A percentile compares a stretch with the other conserved stretches of the same genome.
phyloP scores from a whole-genome alignment of 306 rosid genomes.

The Cucumis melo region DNA sequence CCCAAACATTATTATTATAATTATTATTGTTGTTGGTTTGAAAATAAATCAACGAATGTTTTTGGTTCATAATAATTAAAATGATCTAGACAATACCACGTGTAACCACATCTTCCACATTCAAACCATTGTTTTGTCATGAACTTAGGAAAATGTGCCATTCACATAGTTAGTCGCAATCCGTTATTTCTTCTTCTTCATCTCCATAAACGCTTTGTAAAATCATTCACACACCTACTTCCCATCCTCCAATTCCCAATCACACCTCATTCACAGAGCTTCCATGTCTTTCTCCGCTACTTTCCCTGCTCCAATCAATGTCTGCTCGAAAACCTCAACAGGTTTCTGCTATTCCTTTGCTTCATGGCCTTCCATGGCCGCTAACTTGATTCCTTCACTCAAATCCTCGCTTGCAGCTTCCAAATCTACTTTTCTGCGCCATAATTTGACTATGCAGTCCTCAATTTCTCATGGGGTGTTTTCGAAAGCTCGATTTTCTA shows the following conservation, averaged over 20 bases:
- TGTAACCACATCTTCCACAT: slow-evolving; percentile 16
- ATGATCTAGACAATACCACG: slow-evolving; percentile 7
- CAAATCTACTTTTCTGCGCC: slow-evolving; percentile 36
- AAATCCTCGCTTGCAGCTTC: slow-evolving; percentile 48
- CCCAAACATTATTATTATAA: no score
- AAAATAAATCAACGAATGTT: no score
- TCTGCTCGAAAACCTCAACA: slow-evolving; percentile 12
- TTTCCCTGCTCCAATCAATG: slow-evolving; percentile 22
- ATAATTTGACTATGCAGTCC: slow-evolving; percentile 25
- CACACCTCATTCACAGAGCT: neutral
- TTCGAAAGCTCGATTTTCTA: slow-evolving; percentile 28
- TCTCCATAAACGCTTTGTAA: neutral
- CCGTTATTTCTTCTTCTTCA: neutral
- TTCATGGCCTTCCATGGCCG: slow-evolving; percentile 22
- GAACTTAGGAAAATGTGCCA: neutral
- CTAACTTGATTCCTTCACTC: slow-evolving; percentile 17
- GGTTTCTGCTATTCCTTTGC: slow-evolving; percentile 12
- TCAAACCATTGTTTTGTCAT: neutral
- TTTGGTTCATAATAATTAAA: neutral
- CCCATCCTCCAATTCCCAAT: neutral
- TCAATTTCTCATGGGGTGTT: slow-evolving; percentile 16
- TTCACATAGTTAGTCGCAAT: neutral
- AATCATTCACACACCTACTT: neutral
- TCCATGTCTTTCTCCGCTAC: slow-evolving; percentile 47
- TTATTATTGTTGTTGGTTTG: no score